Evolutionary conservation across 352 stramenopile genomes (phyloP).

Genomic region (Phytophthora pluvialis): DNA sequence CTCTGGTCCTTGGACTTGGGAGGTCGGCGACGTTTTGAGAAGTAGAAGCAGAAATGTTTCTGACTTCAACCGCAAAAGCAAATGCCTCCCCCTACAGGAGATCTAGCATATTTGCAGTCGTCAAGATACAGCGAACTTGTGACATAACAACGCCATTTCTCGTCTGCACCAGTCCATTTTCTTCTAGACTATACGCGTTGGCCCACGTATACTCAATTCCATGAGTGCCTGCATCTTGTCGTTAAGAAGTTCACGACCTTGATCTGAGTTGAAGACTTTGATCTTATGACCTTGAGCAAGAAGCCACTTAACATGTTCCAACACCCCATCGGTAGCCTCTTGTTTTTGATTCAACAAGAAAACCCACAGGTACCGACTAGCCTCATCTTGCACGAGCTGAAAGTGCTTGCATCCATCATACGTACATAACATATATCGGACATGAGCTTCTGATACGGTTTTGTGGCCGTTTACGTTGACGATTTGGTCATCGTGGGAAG

Average conservation of each 20-base stretch:
- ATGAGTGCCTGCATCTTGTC: not conserved
- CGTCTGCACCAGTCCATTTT: not conserved
- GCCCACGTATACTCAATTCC: too few relatives aligned
- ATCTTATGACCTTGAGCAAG: slow-evolving; percentile 9
- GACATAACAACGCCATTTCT: not conserved
- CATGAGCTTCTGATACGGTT: slow-evolving; percentile 23
- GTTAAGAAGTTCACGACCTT: slow-evolving; percentile 11
- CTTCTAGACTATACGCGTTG: too few relatives aligned
- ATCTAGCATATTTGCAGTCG: not conserved
- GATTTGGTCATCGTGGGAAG: too few relatives aligned
- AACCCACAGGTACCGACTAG: too few relatives aligned
- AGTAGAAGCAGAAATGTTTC: not conserved
- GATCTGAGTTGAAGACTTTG: slow-evolving; percentile 14
- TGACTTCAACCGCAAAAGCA: not conserved
- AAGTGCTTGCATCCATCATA: slow-evolving; percentile 3
- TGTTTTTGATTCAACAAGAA: slow-evolving; percentile 8
- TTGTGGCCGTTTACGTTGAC: too few relatives aligned
- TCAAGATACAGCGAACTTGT: not conserved
- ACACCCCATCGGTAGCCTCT: slow-evolving; percentile 7
- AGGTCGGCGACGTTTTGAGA: too few relatives aligned
- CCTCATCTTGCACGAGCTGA: slow-evolving; percentile 14
- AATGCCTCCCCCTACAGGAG: not conserved
- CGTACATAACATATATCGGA: slow-evolving; percentile 21
- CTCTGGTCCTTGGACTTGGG: too few relatives aligned
- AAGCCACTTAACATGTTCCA: slow-evolving; percentile 8